Evolutionary conservation across 208 protist species (phyloP).

Genomic region (Porcisia deanei): DNA sequence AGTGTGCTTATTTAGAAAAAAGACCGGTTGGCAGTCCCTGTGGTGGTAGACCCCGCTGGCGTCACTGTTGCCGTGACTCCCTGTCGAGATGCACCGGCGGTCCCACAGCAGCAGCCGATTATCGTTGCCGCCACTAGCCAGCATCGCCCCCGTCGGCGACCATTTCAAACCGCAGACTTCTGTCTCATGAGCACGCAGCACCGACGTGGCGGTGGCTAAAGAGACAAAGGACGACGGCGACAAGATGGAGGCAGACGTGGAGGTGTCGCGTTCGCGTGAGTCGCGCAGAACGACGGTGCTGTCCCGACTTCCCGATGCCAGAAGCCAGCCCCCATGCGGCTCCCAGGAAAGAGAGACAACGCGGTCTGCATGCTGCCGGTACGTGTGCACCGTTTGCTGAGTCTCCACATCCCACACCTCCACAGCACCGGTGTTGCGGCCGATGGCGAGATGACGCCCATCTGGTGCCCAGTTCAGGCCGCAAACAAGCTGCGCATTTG

Average conservation of each 20-base stretch:
- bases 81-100: conserved; percentile 33
- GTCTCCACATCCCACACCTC: conserved; percentile 93
- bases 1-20: conserved; percentile 92
- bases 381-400: conserved; percentile 69
- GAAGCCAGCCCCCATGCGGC: conserved; percentile 43
- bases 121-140: conserved; percentile 99
- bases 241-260: conserved; percentile 7
- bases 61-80: background rate
- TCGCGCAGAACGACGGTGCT: conserved; percentile 95
- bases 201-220: conserved; percentile 19
- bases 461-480: conserved; percentile 94
- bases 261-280: conserved; percentile 66
- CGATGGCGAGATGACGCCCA: conserved; percentile 87
- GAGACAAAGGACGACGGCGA: conserved; percentile 5
- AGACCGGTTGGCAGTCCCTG: conserved; percentile 53
- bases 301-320: conserved; percentile 96
- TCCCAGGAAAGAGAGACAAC: conserved; percentile 93
- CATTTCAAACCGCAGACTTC: conserved; percentile 98
- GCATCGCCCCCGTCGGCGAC: conserved; percentile 89
- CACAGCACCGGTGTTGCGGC: conserved; percentile 84
- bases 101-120: conserved; percentile 98
- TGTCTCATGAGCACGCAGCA: conserved; percentile 90
- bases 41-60: conserved; percentile 4
- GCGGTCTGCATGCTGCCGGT: conserved; percentile 84
- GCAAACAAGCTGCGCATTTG: conserved; percentile 60